These are phyloP conservation scores for Helotiales sp. DNA, from an alignment of 2,329 filamentous ascomycete genomes.

Conservation along the genomic window DNA sequence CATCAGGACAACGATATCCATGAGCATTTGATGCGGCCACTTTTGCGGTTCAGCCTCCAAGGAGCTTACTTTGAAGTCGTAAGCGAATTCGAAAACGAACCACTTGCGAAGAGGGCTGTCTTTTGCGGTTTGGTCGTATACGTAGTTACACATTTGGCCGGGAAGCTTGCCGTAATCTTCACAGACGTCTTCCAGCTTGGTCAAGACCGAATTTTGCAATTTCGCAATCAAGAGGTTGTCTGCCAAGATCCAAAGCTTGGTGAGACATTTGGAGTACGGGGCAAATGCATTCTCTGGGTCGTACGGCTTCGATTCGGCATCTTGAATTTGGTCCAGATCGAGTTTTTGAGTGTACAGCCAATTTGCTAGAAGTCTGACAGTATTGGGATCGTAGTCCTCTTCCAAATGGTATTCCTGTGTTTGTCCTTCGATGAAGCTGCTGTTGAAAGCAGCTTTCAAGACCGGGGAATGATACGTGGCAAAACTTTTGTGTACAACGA, in stretches of 20 bases:
- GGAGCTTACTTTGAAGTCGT: no score
- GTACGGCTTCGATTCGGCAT: no score
- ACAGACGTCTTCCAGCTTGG: neutral
- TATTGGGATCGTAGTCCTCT: neutral
- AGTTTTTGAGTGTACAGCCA: slow-evolving; percentile 3
- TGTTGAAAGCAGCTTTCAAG: slow-evolving; percentile 12
- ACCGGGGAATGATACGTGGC: slow-evolving; percentile 2
- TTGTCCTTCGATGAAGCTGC: slow-evolving; percentile 9
- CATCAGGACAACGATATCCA: no score
- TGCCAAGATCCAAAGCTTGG: slow-evolving; percentile 4
- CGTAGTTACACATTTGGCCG: no score
- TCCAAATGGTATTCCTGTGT: slow-evolving; percentile 3
- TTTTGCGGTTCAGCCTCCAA: no score
- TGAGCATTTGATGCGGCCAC: no score
- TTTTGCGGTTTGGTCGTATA: neutral
- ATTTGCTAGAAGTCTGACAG: neutral
- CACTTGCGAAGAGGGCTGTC: no score
- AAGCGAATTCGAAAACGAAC: no score
- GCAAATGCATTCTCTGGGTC: no score
- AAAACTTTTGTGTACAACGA: neutral
- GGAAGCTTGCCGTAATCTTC: no score
- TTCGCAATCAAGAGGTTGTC: slow-evolving; percentile 6
- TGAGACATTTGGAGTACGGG: no score
- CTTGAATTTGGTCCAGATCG: no score
- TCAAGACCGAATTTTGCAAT: neutral